A percentile compares a stretch with the other conserved stretches of the same genome.
phyloP scores from a whole-genome alignment of 2,329 filamentous ascomycete genomes.

The Talaromyces funiculosus region DNA sequence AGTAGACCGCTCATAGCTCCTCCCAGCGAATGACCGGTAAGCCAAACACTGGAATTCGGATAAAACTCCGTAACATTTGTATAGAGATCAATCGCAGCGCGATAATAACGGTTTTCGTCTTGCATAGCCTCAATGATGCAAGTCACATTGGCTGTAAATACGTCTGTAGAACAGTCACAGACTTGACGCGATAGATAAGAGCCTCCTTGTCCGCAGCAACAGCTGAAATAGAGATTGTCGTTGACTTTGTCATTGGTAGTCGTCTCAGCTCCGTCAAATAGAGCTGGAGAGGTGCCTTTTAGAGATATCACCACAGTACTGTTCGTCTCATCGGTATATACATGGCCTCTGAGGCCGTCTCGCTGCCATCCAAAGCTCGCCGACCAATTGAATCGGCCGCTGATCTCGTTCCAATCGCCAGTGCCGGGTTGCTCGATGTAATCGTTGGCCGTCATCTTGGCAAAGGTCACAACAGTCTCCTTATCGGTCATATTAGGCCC shows the following conservation, averaged over 20 bases:
- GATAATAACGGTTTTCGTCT: conserved; percentile 86
- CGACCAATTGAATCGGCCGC: conserved; percentile 74
- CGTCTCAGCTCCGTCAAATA: conserved; percentile 95
- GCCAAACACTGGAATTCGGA: conserved; percentile 76
- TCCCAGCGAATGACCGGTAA: conserved; percentile 87
- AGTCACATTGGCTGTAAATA: conserved; percentile 87
- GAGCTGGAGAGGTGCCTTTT: conserved; percentile 83
- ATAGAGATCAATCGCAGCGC: conserved; percentile 81
- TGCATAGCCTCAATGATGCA: conserved; percentile 71
- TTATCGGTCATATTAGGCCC: conserved; percentile 82
- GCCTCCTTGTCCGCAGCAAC: conserved; percentile 91
- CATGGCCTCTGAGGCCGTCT: conserved; percentile 84
- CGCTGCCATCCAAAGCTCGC: conserved; percentile 87
- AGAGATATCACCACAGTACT: conserved; percentile 83
- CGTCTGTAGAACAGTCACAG: conserved; percentile 82
- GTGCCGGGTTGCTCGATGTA: conserved; percentile 70
- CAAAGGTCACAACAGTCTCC: conserved; percentile 74
- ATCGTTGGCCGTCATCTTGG: conserved; percentile 82
- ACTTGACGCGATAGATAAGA: conserved; percentile 86
- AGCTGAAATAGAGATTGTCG: conserved; percentile 96
- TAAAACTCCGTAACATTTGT: conserved; percentile 88
- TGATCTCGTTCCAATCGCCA: conserved; percentile 78
- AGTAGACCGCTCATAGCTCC: conserved; percentile 84
- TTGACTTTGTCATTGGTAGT: conserved; percentile 97
- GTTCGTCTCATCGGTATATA: conserved; percentile 83